Evolutionary conservation across 2,329 filamentous ascomycete species (phyloP).

Genomic region (Rhynchosporium secalis): DNA sequence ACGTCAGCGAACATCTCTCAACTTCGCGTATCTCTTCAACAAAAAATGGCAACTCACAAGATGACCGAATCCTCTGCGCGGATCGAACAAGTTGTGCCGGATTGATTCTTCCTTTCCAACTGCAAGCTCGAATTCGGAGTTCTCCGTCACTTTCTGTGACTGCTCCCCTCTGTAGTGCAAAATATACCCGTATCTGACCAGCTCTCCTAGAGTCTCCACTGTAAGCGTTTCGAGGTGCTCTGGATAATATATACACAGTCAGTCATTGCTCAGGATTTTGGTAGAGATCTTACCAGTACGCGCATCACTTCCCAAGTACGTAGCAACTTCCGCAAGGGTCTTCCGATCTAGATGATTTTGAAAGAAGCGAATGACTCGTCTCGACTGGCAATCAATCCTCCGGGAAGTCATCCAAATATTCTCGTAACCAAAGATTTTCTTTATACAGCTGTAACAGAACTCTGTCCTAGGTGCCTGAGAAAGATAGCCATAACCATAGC

Average conservation of each 20-base stretch:
- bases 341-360: background rate
- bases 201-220: background rate
- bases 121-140: background rate
- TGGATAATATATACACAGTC: background rate
- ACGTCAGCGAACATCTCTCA: background rate
- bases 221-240: background rate
- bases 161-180: background rate
- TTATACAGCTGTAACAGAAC: constrained; percentile 9
- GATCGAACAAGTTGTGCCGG: background rate
- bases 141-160: background rate
- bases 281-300: background rate
- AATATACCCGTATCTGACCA: constrained; percentile 2
- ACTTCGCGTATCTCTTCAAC: background rate
- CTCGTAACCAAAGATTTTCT: background rate
- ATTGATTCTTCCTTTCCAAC: background rate
- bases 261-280: background rate
- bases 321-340: background rate
- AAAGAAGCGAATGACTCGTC: constrained; percentile 7
- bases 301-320: background rate
- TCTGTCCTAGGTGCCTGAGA: background rate
- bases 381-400: background rate
- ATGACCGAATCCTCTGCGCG: background rate
- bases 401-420: background rate
- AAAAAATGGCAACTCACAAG: background rate
- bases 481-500: constrained; percentile 17